A percentile compares a stretch with the other conserved stretches of the same genome.
Evolutionary conservation across 2,329 filamentous ascomycete species (phyloP).

Genomic region (Fusarium agapanthi): DNA sequence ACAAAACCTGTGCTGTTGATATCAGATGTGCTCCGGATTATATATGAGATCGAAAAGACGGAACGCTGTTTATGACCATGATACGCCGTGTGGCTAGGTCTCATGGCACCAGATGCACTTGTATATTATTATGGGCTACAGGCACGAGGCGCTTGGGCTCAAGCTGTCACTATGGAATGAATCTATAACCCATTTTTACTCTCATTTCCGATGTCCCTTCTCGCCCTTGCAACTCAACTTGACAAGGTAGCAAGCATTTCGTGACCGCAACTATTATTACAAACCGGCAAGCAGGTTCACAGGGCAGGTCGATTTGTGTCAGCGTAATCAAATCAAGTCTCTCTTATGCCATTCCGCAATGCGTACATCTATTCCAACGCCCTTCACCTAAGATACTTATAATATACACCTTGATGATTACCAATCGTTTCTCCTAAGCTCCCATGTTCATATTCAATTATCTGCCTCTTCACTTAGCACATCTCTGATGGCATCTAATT

Average conservation of each 20-base stretch:
- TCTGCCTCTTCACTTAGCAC: constrained; percentile 64
- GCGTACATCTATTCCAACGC: constrained; percentile 38
- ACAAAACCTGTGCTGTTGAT: constrained; percentile 7
- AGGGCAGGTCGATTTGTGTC: not conserved
- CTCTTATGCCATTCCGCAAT: constrained; percentile 30
- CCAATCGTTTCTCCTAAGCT: constrained; percentile 16
- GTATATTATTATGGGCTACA: constrained; percentile 37
- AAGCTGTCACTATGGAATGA: constrained; percentile 9
- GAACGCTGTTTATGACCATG: constrained; percentile 11
- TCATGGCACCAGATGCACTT: constrained; percentile 36
- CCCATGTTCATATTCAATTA: constrained; percentile 29
- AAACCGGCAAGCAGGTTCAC: not conserved
- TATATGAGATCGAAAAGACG: constrained; percentile 12
- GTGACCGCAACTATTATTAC: not conserved
- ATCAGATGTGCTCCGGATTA: constrained; percentile 18
- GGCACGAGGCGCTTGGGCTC: constrained; percentile 9
- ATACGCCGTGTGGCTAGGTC: constrained; percentile 18
- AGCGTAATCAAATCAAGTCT: constrained; percentile 18
- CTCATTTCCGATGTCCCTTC: not conserved
- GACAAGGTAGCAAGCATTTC: not conserved
- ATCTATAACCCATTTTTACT: constrained; percentile 24
- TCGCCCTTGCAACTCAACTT: not conserved
- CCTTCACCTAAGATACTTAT: constrained; percentile 36
- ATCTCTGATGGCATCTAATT: constrained; percentile 69
- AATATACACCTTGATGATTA: constrained; percentile 35